phyloP scores from a whole-genome alignment of 768 basidiomycete genomes.

The Amanita muscaria region DNA sequence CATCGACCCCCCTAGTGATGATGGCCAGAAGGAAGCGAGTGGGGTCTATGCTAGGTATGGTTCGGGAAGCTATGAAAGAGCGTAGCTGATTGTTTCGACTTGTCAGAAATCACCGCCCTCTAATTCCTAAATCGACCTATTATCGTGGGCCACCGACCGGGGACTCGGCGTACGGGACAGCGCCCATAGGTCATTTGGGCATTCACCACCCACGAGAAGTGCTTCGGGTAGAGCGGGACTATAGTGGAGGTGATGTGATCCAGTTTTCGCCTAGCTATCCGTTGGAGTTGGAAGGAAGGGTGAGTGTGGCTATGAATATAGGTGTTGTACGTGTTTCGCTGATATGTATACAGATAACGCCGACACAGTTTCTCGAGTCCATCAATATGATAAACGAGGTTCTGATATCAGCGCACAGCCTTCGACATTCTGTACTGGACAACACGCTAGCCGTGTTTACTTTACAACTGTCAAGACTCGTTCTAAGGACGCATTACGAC shows the following conservation, averaged over 20 bases:
- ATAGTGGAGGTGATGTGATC: constrained; percentile 78
- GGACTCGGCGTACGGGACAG: constrained; percentile 74
- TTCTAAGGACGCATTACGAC: constrained; percentile 71
- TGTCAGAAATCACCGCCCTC: constrained; percentile 29
- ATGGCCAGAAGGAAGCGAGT: constrained; percentile 25
- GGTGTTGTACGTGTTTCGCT: too few relatives aligned
- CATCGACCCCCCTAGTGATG: constrained; percentile 37
- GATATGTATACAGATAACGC: constrained; percentile 56
- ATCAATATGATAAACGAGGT: constrained; percentile 87
- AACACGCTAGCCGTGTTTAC: constrained; percentile 74
- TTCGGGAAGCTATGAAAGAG: constrained; percentile 33
- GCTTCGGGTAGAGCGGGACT: constrained; percentile 87
- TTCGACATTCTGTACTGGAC: constrained; percentile 63
- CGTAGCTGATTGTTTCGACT: constrained; percentile 19
- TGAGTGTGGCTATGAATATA: too few relatives aligned
- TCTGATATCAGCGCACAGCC: constrained; percentile 80
- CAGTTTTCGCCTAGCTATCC: constrained; percentile 90
- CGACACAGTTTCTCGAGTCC: constrained; percentile 82
- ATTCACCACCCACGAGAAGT: constrained; percentile 89
- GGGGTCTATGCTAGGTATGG: constrained; percentile 36
- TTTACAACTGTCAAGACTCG: constrained; percentile 68
- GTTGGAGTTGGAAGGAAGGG: constrained; percentile 87
- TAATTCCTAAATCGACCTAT: constrained; percentile 74
- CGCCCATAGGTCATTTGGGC: constrained; percentile 79
- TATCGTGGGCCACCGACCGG: constrained; percentile 74